Evolutionary conservation across 768 basidiomycete species (phyloP), one percentile per base, ranked within the genome.

Genomic region (Auriscalpium orientale): DNA sequence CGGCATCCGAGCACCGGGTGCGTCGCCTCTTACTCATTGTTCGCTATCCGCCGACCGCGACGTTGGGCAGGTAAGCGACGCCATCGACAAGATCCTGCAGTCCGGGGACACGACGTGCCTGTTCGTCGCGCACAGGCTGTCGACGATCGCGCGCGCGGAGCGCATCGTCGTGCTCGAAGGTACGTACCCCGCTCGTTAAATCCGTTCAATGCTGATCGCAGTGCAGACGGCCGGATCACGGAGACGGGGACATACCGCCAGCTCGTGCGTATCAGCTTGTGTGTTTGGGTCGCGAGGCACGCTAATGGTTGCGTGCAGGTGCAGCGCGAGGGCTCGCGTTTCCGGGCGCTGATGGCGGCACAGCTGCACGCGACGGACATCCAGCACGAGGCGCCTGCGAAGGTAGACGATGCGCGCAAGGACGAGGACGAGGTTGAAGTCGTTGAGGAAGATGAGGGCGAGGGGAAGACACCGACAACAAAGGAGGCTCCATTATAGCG

Each of bases 301-400:
- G 28, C 28, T 28, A 28, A 28, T 28, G 5, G 5, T 28, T 28
- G 28, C 5, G 58, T 35, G 10, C 59, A 89, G 87, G 78, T 87
- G n/a, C 76, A 79, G 58, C 77, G 77, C 28, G 72, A 74, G 53
- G 82, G 85, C 64, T 93, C 91, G 44, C 78, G 91, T 53, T 97
- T 97, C 77, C 80, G 91, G 11, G 73, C 76, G n/a, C n/a, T 97
- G 48, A 94, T 97, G 92, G 89, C 91, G 21, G 91, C 92, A 3
- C 94, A 97, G 65, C 73, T 95, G 46, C 80, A 74, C 56, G 79
- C 87, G 5, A 74, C 72, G 8, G 57, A 55, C 28, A 28, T 28
- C 28, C 28, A 28, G 28, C 28, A 28, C 4, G 28, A 28, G 28
- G 28, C 28, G n/a, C n/a, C n/a, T n/a, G n/a, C n/a, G n/a, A n/a